phyloP scores from a whole-genome alignment of 495 filamentous ascomycete genomes.

The Penicillium cosmopolitanum region DNA sequence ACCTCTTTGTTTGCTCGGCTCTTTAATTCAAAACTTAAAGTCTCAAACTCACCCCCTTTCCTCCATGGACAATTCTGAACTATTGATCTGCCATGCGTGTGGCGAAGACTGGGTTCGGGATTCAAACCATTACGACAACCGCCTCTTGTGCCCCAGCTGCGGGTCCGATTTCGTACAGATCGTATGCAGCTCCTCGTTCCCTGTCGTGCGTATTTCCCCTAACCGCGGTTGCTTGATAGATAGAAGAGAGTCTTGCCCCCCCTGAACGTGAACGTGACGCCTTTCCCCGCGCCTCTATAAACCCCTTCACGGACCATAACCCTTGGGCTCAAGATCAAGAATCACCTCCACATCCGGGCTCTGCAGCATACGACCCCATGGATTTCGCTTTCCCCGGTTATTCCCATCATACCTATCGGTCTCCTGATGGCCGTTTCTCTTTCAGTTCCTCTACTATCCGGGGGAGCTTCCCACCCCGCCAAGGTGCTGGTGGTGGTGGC shows the following conservation, averaged over 20 bases:
- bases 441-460: slow-evolving; percentile 43
- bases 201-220: slow-evolving; percentile 33
- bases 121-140: slow-evolving; percentile 60
- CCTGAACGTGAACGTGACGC: slow-evolving; percentile 28
- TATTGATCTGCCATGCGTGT: slow-evolving; percentile 84
- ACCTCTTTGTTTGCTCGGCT: background rate
- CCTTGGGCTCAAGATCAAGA: slow-evolving; percentile 41
- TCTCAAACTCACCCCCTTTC: background rate
- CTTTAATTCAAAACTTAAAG: too few relatives aligned
- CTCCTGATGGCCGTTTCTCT: slow-evolving; percentile 47
- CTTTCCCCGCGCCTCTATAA: slow-evolving; percentile 17
- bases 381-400: slow-evolving; percentile 48
- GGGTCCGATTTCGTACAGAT: slow-evolving; percentile 82
- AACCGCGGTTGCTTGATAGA: background rate
- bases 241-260: slow-evolving; percentile 15
- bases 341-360: slow-evolving; percentile 7
- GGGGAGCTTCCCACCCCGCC: slow-evolving; percentile 27
- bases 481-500: background rate
- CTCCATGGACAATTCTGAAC: slow-evolving; percentile 46
- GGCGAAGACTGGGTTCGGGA: slow-evolving; percentile 64
- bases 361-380: slow-evolving; percentile 1
- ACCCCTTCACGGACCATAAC: slow-evolving; percentile 42
- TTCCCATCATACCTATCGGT: slow-evolving; percentile 48
- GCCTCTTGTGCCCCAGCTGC: slow-evolving; percentile 77
- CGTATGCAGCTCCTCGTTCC: slow-evolving; percentile 37